Evolutionary conservation across 306 rosid species (phyloP).

Genomic region (Glycine soja): DNA sequence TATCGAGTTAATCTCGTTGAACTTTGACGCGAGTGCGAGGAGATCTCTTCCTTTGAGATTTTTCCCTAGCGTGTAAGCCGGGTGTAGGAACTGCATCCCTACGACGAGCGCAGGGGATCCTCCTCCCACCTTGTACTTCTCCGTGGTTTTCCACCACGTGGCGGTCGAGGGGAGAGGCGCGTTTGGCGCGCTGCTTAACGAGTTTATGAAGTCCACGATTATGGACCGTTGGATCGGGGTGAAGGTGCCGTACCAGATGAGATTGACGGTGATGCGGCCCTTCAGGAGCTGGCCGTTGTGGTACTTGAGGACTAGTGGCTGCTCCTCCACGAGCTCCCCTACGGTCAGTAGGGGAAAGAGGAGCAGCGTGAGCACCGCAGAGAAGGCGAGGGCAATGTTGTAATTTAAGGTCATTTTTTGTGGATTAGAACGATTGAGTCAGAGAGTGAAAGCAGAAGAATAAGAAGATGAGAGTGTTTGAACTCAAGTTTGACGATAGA

Average conservation of each 20-base stretch:
- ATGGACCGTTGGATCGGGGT: constrained; percentile 82
- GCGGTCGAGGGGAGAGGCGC: constrained; percentile 61
- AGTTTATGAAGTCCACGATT: constrained; percentile 74
- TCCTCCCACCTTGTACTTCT: constrained; percentile 64
- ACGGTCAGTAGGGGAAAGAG: constrained; percentile 36
- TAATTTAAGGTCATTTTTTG: constrained; percentile 45
- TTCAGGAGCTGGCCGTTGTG: constrained; percentile 88
- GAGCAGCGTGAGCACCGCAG: neutral
- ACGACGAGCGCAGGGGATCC: constrained; percentile 62
- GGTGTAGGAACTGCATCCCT: constrained; percentile 71
- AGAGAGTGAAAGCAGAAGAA: no score
- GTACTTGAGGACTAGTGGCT: constrained; percentile 75
- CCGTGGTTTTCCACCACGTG: constrained; percentile 89
- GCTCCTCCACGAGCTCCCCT: constrained; percentile 65
- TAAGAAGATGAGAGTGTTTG: no score
- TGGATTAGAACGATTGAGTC: neutral
- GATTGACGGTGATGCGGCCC: constrained; percentile 77
- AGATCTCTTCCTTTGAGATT: constrained; percentile 52
- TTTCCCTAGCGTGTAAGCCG: constrained; percentile 73
- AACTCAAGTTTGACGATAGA: neutral
- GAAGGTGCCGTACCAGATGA: constrained; percentile 86
- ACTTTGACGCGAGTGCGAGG: constrained; percentile 55
- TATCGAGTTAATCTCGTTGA: constrained; percentile 57
- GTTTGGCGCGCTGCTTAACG: constrained; percentile 41
- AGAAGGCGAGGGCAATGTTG: constrained; percentile 45